These are phyloP conservation scores for Amaranthus cruentus DNA, from an alignment of 148 eudicot species.

Conservation along the genomic window DNA sequence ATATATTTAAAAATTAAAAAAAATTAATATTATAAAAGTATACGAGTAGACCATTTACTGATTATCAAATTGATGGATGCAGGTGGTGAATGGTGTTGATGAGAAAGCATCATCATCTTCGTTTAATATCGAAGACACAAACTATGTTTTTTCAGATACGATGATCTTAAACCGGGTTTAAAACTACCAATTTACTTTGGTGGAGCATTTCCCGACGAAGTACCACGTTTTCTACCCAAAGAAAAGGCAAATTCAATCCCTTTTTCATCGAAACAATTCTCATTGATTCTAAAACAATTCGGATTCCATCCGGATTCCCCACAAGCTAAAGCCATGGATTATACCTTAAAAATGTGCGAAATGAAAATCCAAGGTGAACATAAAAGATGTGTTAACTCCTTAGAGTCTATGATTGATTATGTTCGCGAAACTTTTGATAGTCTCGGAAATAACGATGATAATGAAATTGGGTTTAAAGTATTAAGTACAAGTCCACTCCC, in stretches of 20 bases:
- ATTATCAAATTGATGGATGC: background rate
- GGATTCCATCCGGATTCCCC: background rate
- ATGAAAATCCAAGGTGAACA: background rate
- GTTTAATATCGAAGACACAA: background rate
- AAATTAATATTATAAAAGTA: too few relatives aligned
- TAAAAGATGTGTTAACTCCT: background rate
- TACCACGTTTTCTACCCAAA: conserved; percentile 1
- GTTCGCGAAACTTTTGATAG: too few relatives aligned
- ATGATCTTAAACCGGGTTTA: background rate
- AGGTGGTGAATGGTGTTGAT: background rate
- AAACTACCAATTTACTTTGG: conserved; percentile 2
- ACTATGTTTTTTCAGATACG: background rate
- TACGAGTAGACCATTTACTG: background rate
- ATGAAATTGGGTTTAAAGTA: background rate
- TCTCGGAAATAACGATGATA: too few relatives aligned
- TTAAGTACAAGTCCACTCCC: background rate
- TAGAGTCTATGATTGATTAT: background rate
- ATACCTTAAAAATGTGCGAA: background rate
- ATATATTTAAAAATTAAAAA: too few relatives aligned
- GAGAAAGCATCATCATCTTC: background rate
- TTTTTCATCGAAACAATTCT: background rate
- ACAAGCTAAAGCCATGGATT: background rate
- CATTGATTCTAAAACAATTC: background rate
- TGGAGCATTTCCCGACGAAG: background rate
- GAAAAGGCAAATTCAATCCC: background rate